Base-by-base conservation (phyloP, 768 basidiomycete genomes). In the Nidula microcarpa region DNA sequence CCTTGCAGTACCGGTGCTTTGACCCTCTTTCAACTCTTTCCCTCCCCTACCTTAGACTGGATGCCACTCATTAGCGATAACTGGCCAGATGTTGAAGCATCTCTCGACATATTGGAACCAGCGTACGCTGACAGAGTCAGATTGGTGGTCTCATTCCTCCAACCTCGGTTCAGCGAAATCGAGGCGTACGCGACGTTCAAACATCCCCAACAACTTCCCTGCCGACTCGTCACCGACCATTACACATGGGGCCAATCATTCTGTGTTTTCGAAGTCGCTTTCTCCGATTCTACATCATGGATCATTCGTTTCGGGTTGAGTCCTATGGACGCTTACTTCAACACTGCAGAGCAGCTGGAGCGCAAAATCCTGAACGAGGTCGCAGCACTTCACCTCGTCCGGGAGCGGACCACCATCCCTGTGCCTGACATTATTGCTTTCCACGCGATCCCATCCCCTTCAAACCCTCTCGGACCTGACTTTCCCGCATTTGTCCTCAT, bases 161-260 rank as follows among this genome's bases (percentile, higher is more conserved):
- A 58, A 33, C 72, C 72, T 1, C 64, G 65, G 55, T 63, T 65
- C 58, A 47, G 50, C 18, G 39, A 53, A 7, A 68, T 74, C 41
- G 68, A 70, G 55, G 57, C 57, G 6, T 73, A 68, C 54, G 72
- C 68, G 14, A 61, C 69, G 6, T 70, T 67, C 3, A 55, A 71
- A 30, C 73, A 74, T 51, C 70, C 70, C 7, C 56, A 53, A 33
- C 58, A 53, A 35, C 60, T 60, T 16, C 59, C 63, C 11, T 74
- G 70, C 53, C 55, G 57, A 32, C 64, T 74, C 50, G 50, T 71
- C 35, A 51, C 60, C 41, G 67, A 72, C 34, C 63, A 65, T 11
- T 73, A 69, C 53, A 74, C 73, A 33, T 74, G 73, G 73, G 73
- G 73, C 2, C 72, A 73, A 55, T 73, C 72, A 1, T 74, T 74